Percentiles rank a stretch among this genome's conserved stretches.
Evolutionary conservation across 257 asterid genomes (phyloP).

Genomic region (Capsicum rhomboideum): DNA sequence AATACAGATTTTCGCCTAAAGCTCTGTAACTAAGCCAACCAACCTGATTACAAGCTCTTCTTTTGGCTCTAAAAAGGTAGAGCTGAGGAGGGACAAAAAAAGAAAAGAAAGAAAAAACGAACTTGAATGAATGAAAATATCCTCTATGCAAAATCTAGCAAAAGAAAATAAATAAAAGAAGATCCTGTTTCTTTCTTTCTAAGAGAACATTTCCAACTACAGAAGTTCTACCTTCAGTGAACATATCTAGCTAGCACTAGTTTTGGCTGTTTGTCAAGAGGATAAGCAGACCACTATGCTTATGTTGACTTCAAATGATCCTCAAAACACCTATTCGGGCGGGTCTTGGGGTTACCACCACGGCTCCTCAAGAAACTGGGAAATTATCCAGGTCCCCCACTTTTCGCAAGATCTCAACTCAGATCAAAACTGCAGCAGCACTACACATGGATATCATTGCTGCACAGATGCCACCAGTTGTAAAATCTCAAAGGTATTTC

Average conservation of each 20-base stretch:
- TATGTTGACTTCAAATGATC: neutral
- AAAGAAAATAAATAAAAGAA: slow-evolving; percentile 4
- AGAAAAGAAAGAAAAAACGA: slow-evolving; percentile 25
- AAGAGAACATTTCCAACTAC: slow-evolving; percentile 51
- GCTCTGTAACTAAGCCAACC: slow-evolving; percentile 27
- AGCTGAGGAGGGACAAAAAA: neutral
- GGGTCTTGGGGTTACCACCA: neutral
- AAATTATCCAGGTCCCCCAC: neutral
- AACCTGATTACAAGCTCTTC: slow-evolving; percentile 14
- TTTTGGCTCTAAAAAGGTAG: slow-evolving; percentile 10
- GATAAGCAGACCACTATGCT: neutral
- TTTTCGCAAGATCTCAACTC: neutral
- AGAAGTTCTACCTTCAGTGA: slow-evolving; percentile 35
- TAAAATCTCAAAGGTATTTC: slow-evolving; percentile 51
- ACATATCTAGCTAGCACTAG: slow-evolving; percentile 6
- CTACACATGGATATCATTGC: neutral
- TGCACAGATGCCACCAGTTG: neutral
- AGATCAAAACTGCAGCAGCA: slow-evolving; percentile 4
- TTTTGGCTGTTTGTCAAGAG: neutral
- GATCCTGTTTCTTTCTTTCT: slow-evolving; percentile 30
- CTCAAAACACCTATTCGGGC: neutral
- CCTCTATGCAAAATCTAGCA: slow-evolving; percentile 32
- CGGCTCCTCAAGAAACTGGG: neutral
- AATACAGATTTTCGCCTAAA: slow-evolving; percentile 43
- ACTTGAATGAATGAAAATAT: slow-evolving; percentile 38